Conservation (phyloP, 108 stramenopile species). For the Ochromonas danica region DNA sequence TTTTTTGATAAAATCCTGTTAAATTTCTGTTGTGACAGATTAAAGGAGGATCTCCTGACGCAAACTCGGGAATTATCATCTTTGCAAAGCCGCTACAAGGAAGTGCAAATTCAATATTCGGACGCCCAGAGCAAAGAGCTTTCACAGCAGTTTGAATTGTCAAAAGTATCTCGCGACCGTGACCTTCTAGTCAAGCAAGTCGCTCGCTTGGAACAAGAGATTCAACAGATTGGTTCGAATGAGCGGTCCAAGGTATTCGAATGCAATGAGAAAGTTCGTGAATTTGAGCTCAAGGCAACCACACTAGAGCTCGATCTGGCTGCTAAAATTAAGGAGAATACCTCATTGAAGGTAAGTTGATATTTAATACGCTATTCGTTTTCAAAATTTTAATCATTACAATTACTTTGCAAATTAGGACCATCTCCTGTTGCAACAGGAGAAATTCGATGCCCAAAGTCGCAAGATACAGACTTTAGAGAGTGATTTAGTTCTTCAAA, state of each 20-base stretch:
- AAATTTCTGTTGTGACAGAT: not conserved
- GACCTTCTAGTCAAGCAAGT: not conserved
- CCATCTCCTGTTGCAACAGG: not conserved
- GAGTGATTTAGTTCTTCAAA: not conserved
- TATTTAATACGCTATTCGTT: not conserved
- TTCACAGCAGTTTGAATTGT: not conserved
- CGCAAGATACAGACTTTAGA: not conserved
- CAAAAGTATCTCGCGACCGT: not conserved
- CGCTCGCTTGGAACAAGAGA: not conserved
- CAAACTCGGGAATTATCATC: not conserved
- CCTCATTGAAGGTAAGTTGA: not conserved
- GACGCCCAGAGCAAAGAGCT: not conserved
- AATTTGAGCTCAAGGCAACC: not conserved
- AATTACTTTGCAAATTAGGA: not conserved
- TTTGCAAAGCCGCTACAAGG: not conserved
- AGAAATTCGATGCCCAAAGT: not conserved
- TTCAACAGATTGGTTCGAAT: not conserved
- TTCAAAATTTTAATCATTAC: not conserved
- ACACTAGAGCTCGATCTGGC: not conserved
- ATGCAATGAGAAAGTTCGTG: not conserved
- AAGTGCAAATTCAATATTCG: slow-evolving; percentile 2
- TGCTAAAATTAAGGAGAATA: not conserved
- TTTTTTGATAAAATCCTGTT: not conserved
- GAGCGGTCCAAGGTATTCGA: not conserved
- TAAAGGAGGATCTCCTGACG: not conserved